Evolutionary conservation across 169 alveolate species (phyloP), one percentile per base, ranked within the genome.

Genomic region (Plasmodium relictum): DNA sequence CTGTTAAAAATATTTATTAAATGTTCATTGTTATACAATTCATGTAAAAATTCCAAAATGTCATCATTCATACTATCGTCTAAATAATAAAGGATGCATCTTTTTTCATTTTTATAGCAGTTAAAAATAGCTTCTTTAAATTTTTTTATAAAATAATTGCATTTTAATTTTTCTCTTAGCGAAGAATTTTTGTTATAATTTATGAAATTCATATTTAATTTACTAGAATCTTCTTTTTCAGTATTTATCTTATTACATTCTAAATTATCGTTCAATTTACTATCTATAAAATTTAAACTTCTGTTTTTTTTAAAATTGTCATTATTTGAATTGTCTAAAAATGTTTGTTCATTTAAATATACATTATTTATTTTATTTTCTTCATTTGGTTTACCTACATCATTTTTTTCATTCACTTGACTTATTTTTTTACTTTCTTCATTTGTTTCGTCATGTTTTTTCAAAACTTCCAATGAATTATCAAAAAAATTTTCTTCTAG

Each of bases 61-160:
- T 86, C 76, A 20, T 86, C 86, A 72, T 41, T 86, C 71, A 86
- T 86, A 20, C 71, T 86, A 18, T 86, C 92, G 50, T 86, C 76
- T 42, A 86, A 50, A 42, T 86, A 86, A 59, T 86, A 86, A 8
- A 86, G 48, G 16, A 86, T 74, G 52, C 92, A 86, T 52, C 92
- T 59, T 61, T 86, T 86, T 39, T 86, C 92, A 50, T 86, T 86
- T 26, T 86, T 86, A 10, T 86, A 86, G 42, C 92, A 86, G 31
- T 86, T 86, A 52, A 86, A 86, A 59, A 86, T 70, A 12, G 92
- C 92, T 42, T 86, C 88, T 44, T 72, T 70, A 62, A 86, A 86
- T 70, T 86, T 71, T 71, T 86, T 70, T 71, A 86, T 69, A 63
- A 86, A 86, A 20, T 71, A 69, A 52, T 86, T 86, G 45, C 88